Base-by-base conservation (phyloP, 331 rosid species). In the Quercus lobata region DNA sequence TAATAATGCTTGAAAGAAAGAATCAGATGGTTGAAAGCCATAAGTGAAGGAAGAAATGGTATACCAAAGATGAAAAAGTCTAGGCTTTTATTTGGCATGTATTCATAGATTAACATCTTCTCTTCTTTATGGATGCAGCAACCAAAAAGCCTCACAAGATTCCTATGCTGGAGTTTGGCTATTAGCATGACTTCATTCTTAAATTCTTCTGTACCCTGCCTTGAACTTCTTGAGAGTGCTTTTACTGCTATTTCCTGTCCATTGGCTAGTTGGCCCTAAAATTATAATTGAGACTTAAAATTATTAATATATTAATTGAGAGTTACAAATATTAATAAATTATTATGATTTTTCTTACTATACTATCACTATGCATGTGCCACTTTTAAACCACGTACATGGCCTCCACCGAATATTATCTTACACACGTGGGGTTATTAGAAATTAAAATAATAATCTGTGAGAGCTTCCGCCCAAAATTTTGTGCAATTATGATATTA, bases 141-240 rank as follows among this genome's bases (percentile, higher is more conserved):
- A n/a, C 97, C 94, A 12, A 90, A 72, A 22, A 90, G 89, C 80
- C 74, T 86, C 35, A 90, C 91, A 72, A 92, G 92, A 68, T 92
- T 92, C 27, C 89, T 82, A 46, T 92, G 97, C 17, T 90, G 97
- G 61, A 92, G 86, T 78, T 87, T 90, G 4, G 89, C 84, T 18
- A 90, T 92, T 22, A 88, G 54, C 76, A 57, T 81, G 19, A 87
- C 89, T 78, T 92, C 94, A 74, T 88, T 92, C 79, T 80, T 90
- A 74, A 90, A 88, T 65, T 56, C 94, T 34, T 52, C 54, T 0
- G 68, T 1, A 1, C 90, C 92, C 69, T 88, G 97, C 57, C 84
- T 82, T 4, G 91, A 89, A 72, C 41, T 68, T 65, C 70, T 75
- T 5, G 88, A 90, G 14, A 86, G 81, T 68, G 80, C 81, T 61